A percentile compares a stretch with the other conserved stretches of the same genome.
Conservation (phyloP, 495 filamentous ascomycete genomes). For the Xylaria telfairii region DNA sequence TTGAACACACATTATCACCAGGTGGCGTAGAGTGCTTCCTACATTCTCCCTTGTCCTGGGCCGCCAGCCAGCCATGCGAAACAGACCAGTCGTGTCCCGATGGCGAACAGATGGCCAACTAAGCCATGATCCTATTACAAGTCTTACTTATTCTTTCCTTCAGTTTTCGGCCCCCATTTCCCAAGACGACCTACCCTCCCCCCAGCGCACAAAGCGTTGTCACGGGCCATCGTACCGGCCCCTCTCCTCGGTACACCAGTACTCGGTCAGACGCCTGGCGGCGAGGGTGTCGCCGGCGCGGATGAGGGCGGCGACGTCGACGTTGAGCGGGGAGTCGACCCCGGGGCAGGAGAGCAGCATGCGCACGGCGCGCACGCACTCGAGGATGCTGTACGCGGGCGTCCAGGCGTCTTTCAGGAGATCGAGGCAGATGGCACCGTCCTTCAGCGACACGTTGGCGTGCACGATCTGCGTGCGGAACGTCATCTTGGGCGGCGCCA, state of each 20-base stretch:
- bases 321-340: slow-evolving; percentile 84
- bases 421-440: slow-evolving; percentile 93
- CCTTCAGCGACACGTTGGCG: slow-evolving; percentile 80
- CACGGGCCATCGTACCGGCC: slow-evolving; percentile 55
- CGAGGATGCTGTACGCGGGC: slow-evolving; percentile 79
- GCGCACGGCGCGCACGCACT: slow-evolving; percentile 77
- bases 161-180: neutral
- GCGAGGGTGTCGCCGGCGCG: slow-evolving; percentile 76
- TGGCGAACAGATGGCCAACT: neutral
- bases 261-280: slow-evolving; percentile 81
- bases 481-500: slow-evolving; percentile 72
- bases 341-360: slow-evolving; percentile 78
- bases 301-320: slow-evolving; percentile 83
- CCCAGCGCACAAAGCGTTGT: neutral
- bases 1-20: slow-evolving; percentile 18
- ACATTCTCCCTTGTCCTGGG: no score
- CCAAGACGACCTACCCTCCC: neutral
- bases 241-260: slow-evolving; percentile 67
- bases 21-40: slow-evolving; percentile 9
- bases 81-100: neutral
- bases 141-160: neutral
- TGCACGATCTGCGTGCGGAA: slow-evolving; percentile 87
- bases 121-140: neutral
- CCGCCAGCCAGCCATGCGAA: neutral
- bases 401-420: slow-evolving; percentile 84